Evolutionary conservation across 2,329 filamentous ascomycete genomes (phyloP), one percentile per base, ranked within the genome.

Genomic region (Alternaria postmessia): DNA sequence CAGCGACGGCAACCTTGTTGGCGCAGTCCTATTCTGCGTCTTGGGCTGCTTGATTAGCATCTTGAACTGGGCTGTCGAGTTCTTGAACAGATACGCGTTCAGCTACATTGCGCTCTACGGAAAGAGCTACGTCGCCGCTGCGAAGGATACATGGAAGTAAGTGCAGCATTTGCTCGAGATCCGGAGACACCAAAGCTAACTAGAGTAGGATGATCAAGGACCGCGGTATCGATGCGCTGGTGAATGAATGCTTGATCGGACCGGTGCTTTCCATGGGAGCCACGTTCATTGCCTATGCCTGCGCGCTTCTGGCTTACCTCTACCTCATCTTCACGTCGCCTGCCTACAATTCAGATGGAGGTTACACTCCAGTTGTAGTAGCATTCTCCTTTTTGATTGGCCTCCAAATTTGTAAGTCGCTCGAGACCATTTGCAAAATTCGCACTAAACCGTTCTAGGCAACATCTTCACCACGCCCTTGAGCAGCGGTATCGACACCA

Each of bases 31-130:
- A 28, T 92, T 92, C 76, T 96, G 92, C 76, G 76, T 93, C 49
- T 79, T 96, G 1, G 87, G 89, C 12, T 97, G 92, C 75, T 74
- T 97, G 47, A 89, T 97, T 57, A 81, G 86, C 3, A 73, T 97
- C 2, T 80, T 97, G 2, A 88, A 97, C 67, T 97, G 94, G 93
- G 90, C 90, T 0, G 88, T 95, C 1, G 85, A 93, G 65, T 95
- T 97, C 72, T 84, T 97, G 80, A 98, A 98, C 80, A 88, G 93
- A 69, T 97, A 96, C 69, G 93, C 93, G 1, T 97, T 96, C 79
- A 93, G 89, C 30, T 93, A 97, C 75, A 96, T 98, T 73, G 93
- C 94, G 0, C 84, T 97, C 0, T 97, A 97, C 75, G 94, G 94
- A 18, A 96, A 96, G 78, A 82, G 91, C 1, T 98, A 97, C 75